Percentiles rank a stretch among this genome's conserved stretches.
phyloP scores from a whole-genome alignment of 352 stramenopile genomes.

The Pythium guiyangense region DNA sequence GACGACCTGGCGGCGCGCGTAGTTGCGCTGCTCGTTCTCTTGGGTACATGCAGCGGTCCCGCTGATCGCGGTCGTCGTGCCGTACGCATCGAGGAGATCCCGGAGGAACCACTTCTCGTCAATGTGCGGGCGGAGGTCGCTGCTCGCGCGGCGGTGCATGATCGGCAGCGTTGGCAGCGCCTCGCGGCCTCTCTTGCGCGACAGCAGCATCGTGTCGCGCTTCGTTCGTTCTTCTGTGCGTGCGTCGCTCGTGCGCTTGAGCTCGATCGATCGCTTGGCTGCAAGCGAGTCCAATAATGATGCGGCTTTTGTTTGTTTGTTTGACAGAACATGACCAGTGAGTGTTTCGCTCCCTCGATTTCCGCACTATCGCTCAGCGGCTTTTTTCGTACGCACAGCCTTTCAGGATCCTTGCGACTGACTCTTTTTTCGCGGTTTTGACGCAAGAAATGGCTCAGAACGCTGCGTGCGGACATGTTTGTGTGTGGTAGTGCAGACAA shows the following conservation, averaged over 20 bases:
- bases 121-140: conserved; percentile 4
- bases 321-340: too few relatives aligned
- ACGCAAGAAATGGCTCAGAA: too few relatives aligned
- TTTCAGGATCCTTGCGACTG: too few relatives aligned
- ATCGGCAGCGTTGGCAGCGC: conserved; percentile 18
- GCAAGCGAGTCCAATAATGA: too few relatives aligned
- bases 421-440: too few relatives aligned
- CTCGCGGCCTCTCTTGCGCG: conserved; percentile 42
- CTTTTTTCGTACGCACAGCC: too few relatives aligned
- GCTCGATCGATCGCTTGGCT: not conserved
- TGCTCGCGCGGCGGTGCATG: conserved; percentile 19
- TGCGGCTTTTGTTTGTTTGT: not conserved
- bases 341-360: too few relatives aligned
- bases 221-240: not conserved
- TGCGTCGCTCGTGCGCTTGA: not conserved
- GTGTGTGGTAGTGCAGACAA: too few relatives aligned
- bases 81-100: conserved; percentile 22
- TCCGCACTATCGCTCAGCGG: too few relatives aligned
- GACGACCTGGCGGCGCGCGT: conserved; percentile 15
- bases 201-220: conserved; percentile 31
- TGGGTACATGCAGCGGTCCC: not conserved
- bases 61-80: not conserved
- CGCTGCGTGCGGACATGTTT: too few relatives aligned
- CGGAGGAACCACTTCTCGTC: conserved; percentile 38
- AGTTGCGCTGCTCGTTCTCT: conserved; percentile 1